phyloP scores from a whole-genome alignment of 2,329 filamentous ascomycete genomes.

The Monilinia fructigena region DNA sequence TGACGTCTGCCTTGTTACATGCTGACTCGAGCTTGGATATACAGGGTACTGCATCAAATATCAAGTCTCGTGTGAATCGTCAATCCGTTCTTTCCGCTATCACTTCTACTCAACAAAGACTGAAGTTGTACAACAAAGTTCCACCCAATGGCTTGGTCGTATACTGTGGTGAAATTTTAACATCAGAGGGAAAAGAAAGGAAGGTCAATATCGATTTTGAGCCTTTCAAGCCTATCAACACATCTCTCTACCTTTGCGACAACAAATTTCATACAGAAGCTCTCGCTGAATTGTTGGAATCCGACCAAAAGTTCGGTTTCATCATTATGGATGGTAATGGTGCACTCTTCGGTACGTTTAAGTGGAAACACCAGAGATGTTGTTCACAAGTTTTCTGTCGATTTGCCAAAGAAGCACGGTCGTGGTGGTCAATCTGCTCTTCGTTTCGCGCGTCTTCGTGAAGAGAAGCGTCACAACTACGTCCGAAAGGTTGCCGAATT shows the following conservation, averaged over 20 bases:
- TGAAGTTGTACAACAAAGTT: slow-evolving; percentile 99
- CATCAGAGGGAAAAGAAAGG: slow-evolving; percentile 94
- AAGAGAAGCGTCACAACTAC: slow-evolving; percentile 99
- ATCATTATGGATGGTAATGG: slow-evolving; percentile 99
- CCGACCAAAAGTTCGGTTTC: slow-evolving; percentile 98
- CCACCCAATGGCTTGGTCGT: slow-evolving; percentile 96
- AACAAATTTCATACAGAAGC: slow-evolving; percentile 99
- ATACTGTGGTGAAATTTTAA: slow-evolving; percentile 99
- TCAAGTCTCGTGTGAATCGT: slow-evolving; percentile 98
- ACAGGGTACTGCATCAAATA: slow-evolving; percentile 98
- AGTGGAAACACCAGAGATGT: slow-evolving; percentile 97
- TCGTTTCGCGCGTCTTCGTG: slow-evolving; percentile 98
- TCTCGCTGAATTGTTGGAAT: slow-evolving; percentile 93
- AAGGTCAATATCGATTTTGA: slow-evolving; percentile 99
- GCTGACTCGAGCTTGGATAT: slow-evolving; percentile 41
- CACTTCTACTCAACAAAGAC: slow-evolving; percentile 96
- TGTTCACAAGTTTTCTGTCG: slow-evolving; percentile 96
- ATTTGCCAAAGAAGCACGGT: slow-evolving; percentile 99
- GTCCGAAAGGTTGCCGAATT: slow-evolving; percentile 97
- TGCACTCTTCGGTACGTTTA: slow-evolving; percentile 89
- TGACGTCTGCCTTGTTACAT: slow-evolving; percentile 22
- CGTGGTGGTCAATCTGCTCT: slow-evolving; percentile 99
- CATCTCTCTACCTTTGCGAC: slow-evolving; percentile 97
- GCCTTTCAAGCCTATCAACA: slow-evolving; percentile 99
- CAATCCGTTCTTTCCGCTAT: slow-evolving; percentile 97